Evolutionary conservation across 2,329 filamentous ascomycete genomes (phyloP), one percentile per base, ranked within the genome.

Genomic region (Penicillium sp.): DNA sequence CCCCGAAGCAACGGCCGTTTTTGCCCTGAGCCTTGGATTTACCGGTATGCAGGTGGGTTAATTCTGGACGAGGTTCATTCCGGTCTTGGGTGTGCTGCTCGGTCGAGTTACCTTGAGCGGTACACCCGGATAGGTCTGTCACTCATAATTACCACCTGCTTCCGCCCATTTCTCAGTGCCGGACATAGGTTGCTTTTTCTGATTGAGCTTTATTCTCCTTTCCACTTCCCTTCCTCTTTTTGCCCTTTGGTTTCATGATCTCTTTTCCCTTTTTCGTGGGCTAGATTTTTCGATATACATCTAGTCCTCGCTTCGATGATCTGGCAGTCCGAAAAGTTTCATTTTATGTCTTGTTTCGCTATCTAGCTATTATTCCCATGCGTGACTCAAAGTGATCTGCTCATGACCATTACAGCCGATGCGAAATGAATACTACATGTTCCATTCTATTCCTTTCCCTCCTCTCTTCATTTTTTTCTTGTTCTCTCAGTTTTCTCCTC

Each of bases 271-370:
- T 62, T 59, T 62, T 60, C 55, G 66, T 60, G 60, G 66, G 61
- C 68, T 70, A 66, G 65, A 64, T 67, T 58, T 61, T 49, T 50
- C 57, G 65, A 66, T 66, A 65, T 51, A 62, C 61, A 64, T 68
- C 67, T 71, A 67, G 69, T 70, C 64, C 61, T 66, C 64, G 65
- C 66, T 67, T 61, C 62, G 61, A 64, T 72, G 68, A 66, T 69
- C 64, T 61, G 69, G 64, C 69, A 69, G 62, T 71, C 69, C 65
- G 66, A 74, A 73, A 73, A 72, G 70, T 73, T 72, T 61, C 49
- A 57, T 60, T 57, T 62, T 47, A 55, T 58, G 53, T 63, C 60
- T 61, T 65, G 58, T 61, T 66, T 66, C 56, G 58, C 62, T 64
- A 69, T 68, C 61, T 63, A 66, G 65, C 66, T 69, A 62, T 63